These are phyloP conservation scores for Hypoxylon subgilvum DNA, from an alignment of 495 filamentous ascomycete species.

Conservation along the genomic window DNA sequence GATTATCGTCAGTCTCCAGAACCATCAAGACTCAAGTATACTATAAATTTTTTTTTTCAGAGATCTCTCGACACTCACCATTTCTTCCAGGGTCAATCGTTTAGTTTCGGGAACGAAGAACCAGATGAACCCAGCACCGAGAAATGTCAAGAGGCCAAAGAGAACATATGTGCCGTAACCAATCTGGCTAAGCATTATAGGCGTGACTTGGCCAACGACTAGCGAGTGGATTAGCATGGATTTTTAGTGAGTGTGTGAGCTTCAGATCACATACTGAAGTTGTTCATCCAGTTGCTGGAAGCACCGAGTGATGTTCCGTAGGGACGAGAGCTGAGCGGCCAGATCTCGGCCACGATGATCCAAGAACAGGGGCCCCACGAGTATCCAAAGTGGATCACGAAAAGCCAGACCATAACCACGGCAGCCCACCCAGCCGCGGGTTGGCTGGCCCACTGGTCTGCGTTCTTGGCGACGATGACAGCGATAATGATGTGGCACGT, in stretches of 20 bases:
- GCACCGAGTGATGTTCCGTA: constrained; percentile 77
- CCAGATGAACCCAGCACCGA: constrained; percentile 74
- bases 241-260: neutral
- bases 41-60: neutral
- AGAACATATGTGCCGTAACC: constrained; percentile 81
- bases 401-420: constrained; percentile 82
- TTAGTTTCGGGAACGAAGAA: constrained; percentile 80
- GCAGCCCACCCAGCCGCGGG: constrained; percentile 75
- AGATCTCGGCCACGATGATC: constrained; percentile 77
- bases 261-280: constrained; percentile 34
- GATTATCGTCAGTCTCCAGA: constrained; percentile 39
- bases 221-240: constrained; percentile 7
- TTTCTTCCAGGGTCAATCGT: constrained; percentile 63
- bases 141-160: constrained; percentile 73
- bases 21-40: neutral
- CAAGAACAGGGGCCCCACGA: constrained; percentile 75
- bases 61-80: constrained; percentile 47
- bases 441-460: constrained; percentile 63
- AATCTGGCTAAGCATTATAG: constrained; percentile 72
- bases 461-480: constrained; percentile 70
- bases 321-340: constrained; percentile 74
- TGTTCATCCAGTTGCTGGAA: constrained; percentile 66
- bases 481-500: constrained; percentile 75
- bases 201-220: constrained; percentile 74
- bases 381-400: constrained; percentile 81